phyloP scores from a whole-genome alignment of 257 asterid genomes.

The Fraxinus anomala region DNA sequence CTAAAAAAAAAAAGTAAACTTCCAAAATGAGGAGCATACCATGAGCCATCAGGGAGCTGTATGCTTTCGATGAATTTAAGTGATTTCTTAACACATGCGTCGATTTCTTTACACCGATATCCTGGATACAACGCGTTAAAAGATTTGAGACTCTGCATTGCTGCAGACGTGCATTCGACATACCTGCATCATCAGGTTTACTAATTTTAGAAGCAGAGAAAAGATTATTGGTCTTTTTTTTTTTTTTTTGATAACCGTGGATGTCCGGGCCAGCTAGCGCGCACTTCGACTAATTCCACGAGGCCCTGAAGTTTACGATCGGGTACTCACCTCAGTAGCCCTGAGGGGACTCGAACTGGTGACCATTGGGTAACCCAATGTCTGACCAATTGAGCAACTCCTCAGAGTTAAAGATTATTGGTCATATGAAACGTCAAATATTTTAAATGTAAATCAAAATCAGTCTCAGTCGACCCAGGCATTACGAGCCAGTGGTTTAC shows the following conservation, averaged over 20 bases:
- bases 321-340: too few species aligned
- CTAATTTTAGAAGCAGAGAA: neutral
- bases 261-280: too few species aligned
- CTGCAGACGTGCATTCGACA: conserved; percentile 73
- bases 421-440: neutral
- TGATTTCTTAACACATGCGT: conserved; percentile 52
- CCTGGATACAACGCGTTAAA: conserved; percentile 41
- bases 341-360: too few species aligned
- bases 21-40: conserved; percentile 34
- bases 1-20: neutral
- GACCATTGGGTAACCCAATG: too few species aligned
- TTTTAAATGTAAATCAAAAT: neutral
- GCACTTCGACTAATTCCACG: too few species aligned
- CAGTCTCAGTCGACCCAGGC: neutral
- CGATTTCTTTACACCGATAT: conserved; percentile 43
- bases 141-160: conserved; percentile 46
- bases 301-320: too few species aligned
- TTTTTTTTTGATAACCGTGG: too few species aligned
- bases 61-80: conserved; percentile 48
- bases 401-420: neutral
- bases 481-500: neutral
- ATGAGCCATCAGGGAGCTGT: conserved; percentile 70
- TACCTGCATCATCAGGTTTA: conserved; percentile 40
- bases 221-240: neutral
- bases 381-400: too few species aligned